Percentiles rank a stretch among this genome's conserved stretches.
Conservation (phyloP, 1,139 yeast species). For the Geotrichum histeridarum region DNA sequence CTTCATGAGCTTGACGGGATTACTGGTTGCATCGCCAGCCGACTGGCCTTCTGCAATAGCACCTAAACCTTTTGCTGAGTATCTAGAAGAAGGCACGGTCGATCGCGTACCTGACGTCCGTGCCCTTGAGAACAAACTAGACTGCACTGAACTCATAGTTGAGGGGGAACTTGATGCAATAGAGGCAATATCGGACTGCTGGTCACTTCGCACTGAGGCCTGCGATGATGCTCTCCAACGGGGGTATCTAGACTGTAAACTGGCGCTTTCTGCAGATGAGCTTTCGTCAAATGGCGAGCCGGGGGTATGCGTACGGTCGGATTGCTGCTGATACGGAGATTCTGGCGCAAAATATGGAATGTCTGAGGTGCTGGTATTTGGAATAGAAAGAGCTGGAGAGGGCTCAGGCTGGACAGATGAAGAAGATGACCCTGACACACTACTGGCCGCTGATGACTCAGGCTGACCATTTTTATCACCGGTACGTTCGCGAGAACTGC, state of each 20-base stretch:
- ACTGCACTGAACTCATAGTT: constrained; percentile 7
- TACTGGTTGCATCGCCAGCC: not conserved
- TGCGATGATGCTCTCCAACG: constrained; percentile 3
- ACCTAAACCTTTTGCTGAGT: constrained; percentile 5
- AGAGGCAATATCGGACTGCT: not conserved
- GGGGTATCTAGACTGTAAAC: not conserved
- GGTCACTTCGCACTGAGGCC: not conserved
- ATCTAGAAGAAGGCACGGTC: constrained; percentile 6
- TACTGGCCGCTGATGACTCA: not conserved
- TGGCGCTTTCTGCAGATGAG: not conserved
- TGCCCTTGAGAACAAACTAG: constrained; percentile 10
- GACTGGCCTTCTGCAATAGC: constrained; percentile 2
- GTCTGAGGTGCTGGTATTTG: not conserved
- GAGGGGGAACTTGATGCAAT: constrained; percentile 6
- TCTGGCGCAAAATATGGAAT: not conserved
- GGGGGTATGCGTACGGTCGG: not conserved
- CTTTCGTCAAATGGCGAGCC: not conserved
- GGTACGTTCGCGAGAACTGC: not conserved
- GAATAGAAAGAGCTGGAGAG: not conserved
- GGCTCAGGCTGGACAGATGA: not conserved
- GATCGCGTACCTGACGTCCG: constrained; percentile 5
- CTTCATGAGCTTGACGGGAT: constrained; percentile 5
- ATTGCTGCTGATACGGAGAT: not conserved
- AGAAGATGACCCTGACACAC: too few species aligned
- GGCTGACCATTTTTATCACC: not conserved